Evolutionary conservation across 2,329 filamentous ascomycete genomes (phyloP).

Genomic region (Scedosporium dehoogii): DNA sequence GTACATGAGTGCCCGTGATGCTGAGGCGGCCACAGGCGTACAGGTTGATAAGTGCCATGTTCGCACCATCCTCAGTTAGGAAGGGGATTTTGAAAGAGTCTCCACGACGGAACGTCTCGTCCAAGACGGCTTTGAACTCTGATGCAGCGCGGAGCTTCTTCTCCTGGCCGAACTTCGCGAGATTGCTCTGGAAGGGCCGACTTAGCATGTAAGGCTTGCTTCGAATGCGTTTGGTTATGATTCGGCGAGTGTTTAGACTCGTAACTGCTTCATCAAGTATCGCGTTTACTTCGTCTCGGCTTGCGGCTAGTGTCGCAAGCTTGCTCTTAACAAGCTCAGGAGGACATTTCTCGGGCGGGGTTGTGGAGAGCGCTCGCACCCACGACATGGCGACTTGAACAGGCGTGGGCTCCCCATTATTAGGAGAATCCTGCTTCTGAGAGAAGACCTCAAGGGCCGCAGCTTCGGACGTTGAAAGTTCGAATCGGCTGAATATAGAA

Average conservation of each 20-base stretch:
- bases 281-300: slow-evolving; percentile 27
- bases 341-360: slow-evolving; percentile 37
- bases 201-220: slow-evolving; percentile 56
- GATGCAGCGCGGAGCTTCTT: slow-evolving; percentile 48
- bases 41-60: slow-evolving; percentile 59
- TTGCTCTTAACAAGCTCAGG: slow-evolving; percentile 37
- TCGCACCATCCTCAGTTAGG: slow-evolving; percentile 50
- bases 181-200: slow-evolving; percentile 43
- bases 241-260: slow-evolving; percentile 35
- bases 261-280: slow-evolving; percentile 39
- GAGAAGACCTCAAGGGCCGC: slow-evolving; percentile 22
- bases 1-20: slow-evolving; percentile 44
- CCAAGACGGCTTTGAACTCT: slow-evolving; percentile 49
- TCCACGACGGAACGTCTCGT: slow-evolving; percentile 38
- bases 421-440: neutral
- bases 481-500: slow-evolving; percentile 47
- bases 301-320: slow-evolving; percentile 37
- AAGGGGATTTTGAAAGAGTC: slow-evolving; percentile 39
- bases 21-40: slow-evolving; percentile 47
- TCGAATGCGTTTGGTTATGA: slow-evolving; percentile 49
- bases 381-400: slow-evolving; percentile 41
- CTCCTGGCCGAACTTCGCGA: slow-evolving; percentile 45
- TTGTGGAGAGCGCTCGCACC: slow-evolving; percentile 49
- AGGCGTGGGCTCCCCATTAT: neutral
- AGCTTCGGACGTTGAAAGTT: slow-evolving; percentile 40